Percentiles rank a stretch among this genome's conserved stretches.
These are phyloP conservation scores for Kodamaea hsintzibuensis DNA, from an alignment of 805 yeast genomes.

Conservation along the genomic window DNA sequence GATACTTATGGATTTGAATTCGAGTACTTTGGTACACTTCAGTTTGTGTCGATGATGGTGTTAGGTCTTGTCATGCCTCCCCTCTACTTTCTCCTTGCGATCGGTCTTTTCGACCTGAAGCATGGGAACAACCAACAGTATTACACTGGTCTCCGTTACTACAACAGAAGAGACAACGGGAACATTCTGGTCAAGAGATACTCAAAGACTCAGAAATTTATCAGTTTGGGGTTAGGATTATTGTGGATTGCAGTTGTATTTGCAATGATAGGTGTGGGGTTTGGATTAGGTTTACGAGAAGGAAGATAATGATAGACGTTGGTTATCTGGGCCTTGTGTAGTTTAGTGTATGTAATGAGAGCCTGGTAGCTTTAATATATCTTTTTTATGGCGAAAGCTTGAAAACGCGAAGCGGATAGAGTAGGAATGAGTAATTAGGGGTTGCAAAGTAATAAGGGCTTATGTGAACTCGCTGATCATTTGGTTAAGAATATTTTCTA, in stretches of 20 bases:
- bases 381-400: neutral
- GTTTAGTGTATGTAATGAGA: conserved; percentile 1
- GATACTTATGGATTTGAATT: conserved; percentile 1
- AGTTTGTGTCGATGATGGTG: conserved; percentile 23
- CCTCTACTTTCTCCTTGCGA: conserved; percentile 33
- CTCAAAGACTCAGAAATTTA: conserved; percentile 29
- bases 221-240: conserved; percentile 32
- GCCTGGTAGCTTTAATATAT: neutral
- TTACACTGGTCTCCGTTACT: conserved; percentile 20
- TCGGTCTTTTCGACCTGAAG: conserved; percentile 37
- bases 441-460: too few species aligned
- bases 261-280: conserved; percentile 44
- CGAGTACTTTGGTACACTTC: conserved; percentile 16
- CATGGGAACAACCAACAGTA: conserved; percentile 17
- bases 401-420: too few species aligned
- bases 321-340: neutral
- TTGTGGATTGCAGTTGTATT: conserved; percentile 32
- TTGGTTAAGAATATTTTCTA: too few species aligned
- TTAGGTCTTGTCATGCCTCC: conserved; percentile 40
- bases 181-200: conserved; percentile 17
- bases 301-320: conserved; percentile 1
- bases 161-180: conserved; percentile 10
- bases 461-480: too few species aligned
- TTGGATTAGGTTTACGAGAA: conserved; percentile 27
- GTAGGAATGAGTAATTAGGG: too few species aligned